Base-by-base conservation (phyloP, 345 rosid species). In the Turnera subulata region DNA sequence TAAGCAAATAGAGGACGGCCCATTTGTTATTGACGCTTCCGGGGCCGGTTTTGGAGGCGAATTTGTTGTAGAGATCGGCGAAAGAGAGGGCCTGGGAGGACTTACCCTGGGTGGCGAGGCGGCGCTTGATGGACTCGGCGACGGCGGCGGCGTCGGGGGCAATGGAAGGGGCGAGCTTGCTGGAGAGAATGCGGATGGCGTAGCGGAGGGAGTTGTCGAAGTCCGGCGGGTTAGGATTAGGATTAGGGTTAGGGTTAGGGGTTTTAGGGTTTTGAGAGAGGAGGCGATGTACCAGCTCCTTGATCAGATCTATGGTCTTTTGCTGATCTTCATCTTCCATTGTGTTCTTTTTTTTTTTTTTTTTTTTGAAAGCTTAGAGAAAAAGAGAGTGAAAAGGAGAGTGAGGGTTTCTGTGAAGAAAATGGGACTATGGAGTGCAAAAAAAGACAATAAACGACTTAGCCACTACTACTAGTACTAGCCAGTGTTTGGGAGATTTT, bases 321-420 rank as follows among this genome's bases (percentile, higher is more conserved):
- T 78, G 92, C 53, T 81, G 86, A 57, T 93, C 97, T 32, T 90
- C 96, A 62, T 93, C 94, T 52, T 93, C 97, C 98, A 92, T 91
- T 54, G 15, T 22, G 15, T 11, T 21, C n/a, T n/a, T n/a, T n/a
- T 45, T 21, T 33, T 10, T 13, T 50, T 50, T 50, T n/a, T 23
- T 13, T 23, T 42, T 11, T 42, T 6, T 7, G 10, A 0, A 6
- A 6, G 17, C 16, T 20, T 6, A 10, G 25, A 12, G 24, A 7
- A 15, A 60, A 29, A 23, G 37, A 8, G 57, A 19, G 20, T 2
- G n/a, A n/a, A n/a, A n/a, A n/a, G n/a, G n/a, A n/a, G 2, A 20
- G 32, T 16, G 25, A 22, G 51, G 13, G 26, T 22, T 45, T 32
- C 45, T 42, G 42, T 7, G 47, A 17, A 11, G 0, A 26, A 1